A percentile compares a stretch with the other conserved stretches of the same genome.
Conservation (phyloP, 257 asterid genomes). For the Forsythia suspensa region DNA sequence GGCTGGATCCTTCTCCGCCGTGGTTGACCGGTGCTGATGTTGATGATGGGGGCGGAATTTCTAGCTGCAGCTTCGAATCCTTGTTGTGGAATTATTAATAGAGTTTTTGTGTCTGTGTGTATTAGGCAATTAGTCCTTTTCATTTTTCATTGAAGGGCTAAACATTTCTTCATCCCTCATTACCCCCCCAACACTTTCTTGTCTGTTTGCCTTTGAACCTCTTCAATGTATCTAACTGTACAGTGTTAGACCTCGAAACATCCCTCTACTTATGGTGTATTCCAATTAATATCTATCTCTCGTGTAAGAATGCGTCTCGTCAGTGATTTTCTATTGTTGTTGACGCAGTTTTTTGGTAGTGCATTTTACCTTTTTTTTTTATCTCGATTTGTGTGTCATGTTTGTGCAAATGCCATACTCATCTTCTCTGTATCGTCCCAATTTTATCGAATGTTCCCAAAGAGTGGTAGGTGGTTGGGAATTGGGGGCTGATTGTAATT, state of each 20-base stretch:
- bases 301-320: background rate
- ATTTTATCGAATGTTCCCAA: too few relatives aligned
- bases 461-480: too few relatives aligned
- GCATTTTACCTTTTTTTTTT: too few relatives aligned
- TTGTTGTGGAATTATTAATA: background rate
- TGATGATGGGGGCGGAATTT: background rate
- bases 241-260: conserved; percentile 24
- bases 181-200: background rate
- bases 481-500: too few relatives aligned
- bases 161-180: background rate
- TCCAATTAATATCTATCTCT: background rate
- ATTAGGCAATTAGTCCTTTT: conserved; percentile 19
- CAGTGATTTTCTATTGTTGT: too few relatives aligned
- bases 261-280: background rate
- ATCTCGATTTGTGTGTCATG: too few relatives aligned
- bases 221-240: conserved; percentile 28
- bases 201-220: conserved; percentile 1
- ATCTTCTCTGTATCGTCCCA: too few relatives aligned
- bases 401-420: too few relatives aligned
- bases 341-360: too few relatives aligned
- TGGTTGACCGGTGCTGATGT: conserved; percentile 25
- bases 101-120: background rate
- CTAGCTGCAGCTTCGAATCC: conserved; percentile 7
- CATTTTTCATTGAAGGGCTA: conserved; percentile 29
- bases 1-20: conserved; percentile 29